Conservation (phyloP, 2,329 filamentous ascomycete species). For the Phaeosphaeriaceae sp. region DNA sequence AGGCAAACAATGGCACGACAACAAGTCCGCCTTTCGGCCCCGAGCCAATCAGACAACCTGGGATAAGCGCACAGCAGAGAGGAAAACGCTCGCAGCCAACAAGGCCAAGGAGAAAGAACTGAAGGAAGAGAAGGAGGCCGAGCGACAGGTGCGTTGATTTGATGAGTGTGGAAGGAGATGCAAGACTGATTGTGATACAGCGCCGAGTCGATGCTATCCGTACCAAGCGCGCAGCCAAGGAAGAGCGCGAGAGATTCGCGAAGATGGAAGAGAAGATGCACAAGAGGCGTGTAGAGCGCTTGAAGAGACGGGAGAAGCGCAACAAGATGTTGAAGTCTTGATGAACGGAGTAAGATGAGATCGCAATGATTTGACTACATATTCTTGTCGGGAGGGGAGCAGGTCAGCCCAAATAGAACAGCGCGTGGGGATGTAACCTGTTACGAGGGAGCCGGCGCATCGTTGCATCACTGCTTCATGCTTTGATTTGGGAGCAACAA, state of each 20-base stretch:
- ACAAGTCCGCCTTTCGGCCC: slow-evolving; percentile 85
- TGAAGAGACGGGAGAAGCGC: slow-evolving; percentile 95
- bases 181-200: slow-evolving; percentile 54
- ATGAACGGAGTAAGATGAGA: slow-evolving; percentile 6
- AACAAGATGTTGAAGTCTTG: slow-evolving; percentile 74
- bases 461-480: not conserved
- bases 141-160: slow-evolving; percentile 71
- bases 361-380: not conserved
- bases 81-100: slow-evolving; percentile 73
- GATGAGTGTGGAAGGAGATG: not conserved
- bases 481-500: not conserved
- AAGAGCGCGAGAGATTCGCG: slow-evolving; percentile 90
- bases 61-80: slow-evolving; percentile 74
- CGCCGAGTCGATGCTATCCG: slow-evolving; percentile 79
- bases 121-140: slow-evolving; percentile 91
- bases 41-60: slow-evolving; percentile 79
- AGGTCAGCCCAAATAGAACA: not conserved
- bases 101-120: slow-evolving; percentile 96
- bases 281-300: slow-evolving; percentile 87
- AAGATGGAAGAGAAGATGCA: slow-evolving; percentile 99
- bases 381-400: not conserved
- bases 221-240: slow-evolving; percentile 86
- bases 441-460: not conserved
- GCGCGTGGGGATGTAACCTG: not conserved
- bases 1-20: slow-evolving; percentile 95